Evolutionary conservation across 2,329 filamentous ascomycete species (phyloP), one percentile per base, ranked within the genome.

Genomic region (Clathrospora elynae): DNA sequence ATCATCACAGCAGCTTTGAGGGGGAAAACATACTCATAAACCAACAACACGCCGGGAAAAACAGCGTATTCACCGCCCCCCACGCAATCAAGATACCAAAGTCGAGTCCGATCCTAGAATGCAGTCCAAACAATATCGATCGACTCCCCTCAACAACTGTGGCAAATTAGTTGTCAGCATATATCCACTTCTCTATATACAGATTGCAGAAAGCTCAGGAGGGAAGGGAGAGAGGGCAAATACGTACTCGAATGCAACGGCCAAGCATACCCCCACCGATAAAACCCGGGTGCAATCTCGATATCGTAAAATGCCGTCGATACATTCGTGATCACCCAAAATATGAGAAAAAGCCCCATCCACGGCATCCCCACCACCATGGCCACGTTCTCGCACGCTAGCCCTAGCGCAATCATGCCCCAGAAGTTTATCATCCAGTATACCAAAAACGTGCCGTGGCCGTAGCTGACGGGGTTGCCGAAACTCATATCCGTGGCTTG

Each of bases 321-420:
- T 0, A 85, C 81, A 55, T 87, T 87, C 5, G 80, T 78, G 42
- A 86, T 83, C 28, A 86, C 81, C 82, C 81, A 85, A 55, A 84
- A 85, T 42, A 86, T 84, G 2, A 87, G 67, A 76, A 83, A 87
- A 0, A 84, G 62, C 0, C 80, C 76, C 36, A 74, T 78, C 81
- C 81, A 86, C 0, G 80, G 83, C 53, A 78, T 72, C 0, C 80
- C 82, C 4, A 86, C 70, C 2, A 85, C 56, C 78, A 84, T 85
- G 0, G 79, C 79, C 18, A 83, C 77, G 54, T 86, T 86, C 67
- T 86, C 83, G 57, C 80, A 84, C 0, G 83, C 80, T 2, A 86
- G 66, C 0, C 82, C 83, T 1, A 86, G 58, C 0, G 82, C 82
- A 6, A 75, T 71, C 83, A 86, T 86, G 6, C 82, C 83, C 1